phyloP scores from a whole-genome alignment of 2,329 filamentous ascomycete genomes.

The Biscogniauxia mediterranea region DNA sequence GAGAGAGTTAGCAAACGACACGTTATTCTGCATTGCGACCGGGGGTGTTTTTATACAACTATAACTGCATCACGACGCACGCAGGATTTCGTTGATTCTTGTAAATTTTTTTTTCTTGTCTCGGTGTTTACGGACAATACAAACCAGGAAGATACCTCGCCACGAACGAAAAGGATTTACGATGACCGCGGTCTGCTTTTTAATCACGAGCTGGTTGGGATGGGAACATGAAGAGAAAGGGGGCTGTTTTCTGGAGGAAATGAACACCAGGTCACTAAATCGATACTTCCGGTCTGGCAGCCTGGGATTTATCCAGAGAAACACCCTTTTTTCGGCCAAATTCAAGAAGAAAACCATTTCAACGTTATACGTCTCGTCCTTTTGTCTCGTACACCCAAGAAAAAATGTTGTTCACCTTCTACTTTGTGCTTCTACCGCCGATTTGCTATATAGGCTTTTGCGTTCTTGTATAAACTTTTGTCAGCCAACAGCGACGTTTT shows the following conservation, averaged over 20 bases:
- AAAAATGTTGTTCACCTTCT: constrained; percentile 12
- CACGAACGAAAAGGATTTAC: constrained; percentile 37
- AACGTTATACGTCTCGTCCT: constrained; percentile 1
- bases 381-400: constrained; percentile 22
- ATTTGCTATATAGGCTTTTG: constrained; percentile 5
- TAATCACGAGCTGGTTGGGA: constrained; percentile 14
- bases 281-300: not conserved
- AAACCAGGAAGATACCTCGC: constrained; percentile 24
- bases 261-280: constrained; percentile 7
- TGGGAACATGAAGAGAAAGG: constrained; percentile 10
- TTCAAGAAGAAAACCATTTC: constrained; percentile 8
- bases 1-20: constrained; percentile 27
- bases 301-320: not conserved
- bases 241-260: constrained; percentile 9
- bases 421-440: constrained; percentile 17
- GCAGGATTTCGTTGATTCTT: constrained; percentile 40
- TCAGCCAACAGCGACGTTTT: constrained; percentile 4
- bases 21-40: constrained; percentile 38
- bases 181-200: constrained; percentile 35
- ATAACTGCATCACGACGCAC: constrained; percentile 22
- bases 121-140: constrained; percentile 32
- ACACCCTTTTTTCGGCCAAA: constrained; percentile 1
- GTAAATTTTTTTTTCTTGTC: constrained; percentile 41
- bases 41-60: constrained; percentile 27
- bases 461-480: constrained; percentile 25